Evolutionary conservation across 78 protist species (phyloP).

Genomic region (Parvularia atlantis): DNA sequence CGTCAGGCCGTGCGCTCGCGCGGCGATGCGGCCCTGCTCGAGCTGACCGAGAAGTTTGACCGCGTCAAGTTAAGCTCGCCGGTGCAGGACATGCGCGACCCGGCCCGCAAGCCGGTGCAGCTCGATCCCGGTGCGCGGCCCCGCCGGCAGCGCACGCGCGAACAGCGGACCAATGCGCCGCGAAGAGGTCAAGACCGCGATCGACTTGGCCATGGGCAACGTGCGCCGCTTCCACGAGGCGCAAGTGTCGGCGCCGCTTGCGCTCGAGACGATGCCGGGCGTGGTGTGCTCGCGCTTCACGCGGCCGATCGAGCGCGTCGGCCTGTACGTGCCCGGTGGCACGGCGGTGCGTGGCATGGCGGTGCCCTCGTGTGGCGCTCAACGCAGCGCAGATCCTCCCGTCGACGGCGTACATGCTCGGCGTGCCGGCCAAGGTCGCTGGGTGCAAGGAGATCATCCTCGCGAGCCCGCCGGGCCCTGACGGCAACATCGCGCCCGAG

Average conservation of each 20-base stretch:
- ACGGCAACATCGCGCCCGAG: slow-evolving; percentile 10
- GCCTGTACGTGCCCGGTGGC: slow-evolving; percentile 47
- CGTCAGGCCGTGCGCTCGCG: background rate
- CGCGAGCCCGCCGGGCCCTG: slow-evolving; percentile 14
- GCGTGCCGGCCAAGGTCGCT: slow-evolving; percentile 33
- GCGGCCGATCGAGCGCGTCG: slow-evolving; percentile 21
- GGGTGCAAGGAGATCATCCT: slow-evolving; percentile 13
- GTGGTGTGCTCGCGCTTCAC: slow-evolving; percentile 2
- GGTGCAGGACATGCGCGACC: background rate
- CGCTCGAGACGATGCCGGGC: slow-evolving; percentile 18
- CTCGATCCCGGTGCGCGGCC: background rate
- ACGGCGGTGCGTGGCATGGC: no score
- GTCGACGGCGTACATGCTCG: slow-evolving; percentile 30
- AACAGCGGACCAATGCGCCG: no score
- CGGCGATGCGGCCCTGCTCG: slow-evolving; percentile 20
- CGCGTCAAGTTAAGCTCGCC: background rate
- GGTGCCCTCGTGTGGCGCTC: no score
- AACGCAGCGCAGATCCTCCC: no score
- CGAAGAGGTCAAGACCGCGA: background rate
- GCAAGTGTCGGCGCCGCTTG: slow-evolving; percentile 12
- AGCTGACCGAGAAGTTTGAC: slow-evolving; percentile 18
- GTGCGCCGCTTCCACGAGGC: slow-evolving; percentile 9
- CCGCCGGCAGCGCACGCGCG: background rate
- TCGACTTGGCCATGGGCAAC: background rate
- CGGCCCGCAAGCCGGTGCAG: background rate